phyloP scores from a whole-genome alignment of 1,284 basidiomycete species.

The Vanrija sp. region DNA sequence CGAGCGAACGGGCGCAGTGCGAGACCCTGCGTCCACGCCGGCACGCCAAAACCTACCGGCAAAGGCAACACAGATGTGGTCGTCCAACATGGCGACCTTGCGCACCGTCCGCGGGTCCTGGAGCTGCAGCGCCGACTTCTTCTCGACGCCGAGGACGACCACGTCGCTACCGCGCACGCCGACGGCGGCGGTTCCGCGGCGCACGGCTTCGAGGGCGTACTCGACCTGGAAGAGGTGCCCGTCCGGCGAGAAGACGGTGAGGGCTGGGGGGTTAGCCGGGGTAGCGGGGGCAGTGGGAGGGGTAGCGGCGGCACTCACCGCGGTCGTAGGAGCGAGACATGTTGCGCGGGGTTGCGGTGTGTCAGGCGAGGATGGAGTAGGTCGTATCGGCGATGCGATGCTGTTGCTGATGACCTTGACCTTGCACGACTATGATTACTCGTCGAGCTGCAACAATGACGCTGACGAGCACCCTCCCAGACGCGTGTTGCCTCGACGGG shows the following conservation, averaged over 20 bases:
- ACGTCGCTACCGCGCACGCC: slow-evolving; percentile 92
- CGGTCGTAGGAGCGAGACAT: slow-evolving; percentile 52
- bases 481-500: slow-evolving; percentile 4
- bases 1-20: neutral
- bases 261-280: slow-evolving; percentile 41
- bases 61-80: slow-evolving; percentile 96
- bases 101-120: slow-evolving; percentile 97
- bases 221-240: slow-evolving; percentile 73
- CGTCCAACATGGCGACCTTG: slow-evolving; percentile 98
- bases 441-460: neutral
- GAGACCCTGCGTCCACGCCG: neutral
- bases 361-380: neutral
- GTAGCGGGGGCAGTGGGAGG: neutral
- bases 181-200: slow-evolving; percentile 96
- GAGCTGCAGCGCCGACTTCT: slow-evolving; percentile 94
- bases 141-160: slow-evolving; percentile 96
- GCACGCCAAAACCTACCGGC: slow-evolving; percentile 62
- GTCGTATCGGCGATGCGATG: neutral
- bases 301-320: slow-evolving; percentile 30
- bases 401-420: neutral
- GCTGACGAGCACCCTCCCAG: slow-evolving; percentile 1
- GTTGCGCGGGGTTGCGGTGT: neutral
- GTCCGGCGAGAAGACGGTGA: slow-evolving; percentile 92
- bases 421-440: neutral
- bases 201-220: slow-evolving; percentile 94